These are phyloP conservation scores for Acanthamoeba quina DNA, from an alignment of 208 protist species.

Conservation along the genomic window DNA sequence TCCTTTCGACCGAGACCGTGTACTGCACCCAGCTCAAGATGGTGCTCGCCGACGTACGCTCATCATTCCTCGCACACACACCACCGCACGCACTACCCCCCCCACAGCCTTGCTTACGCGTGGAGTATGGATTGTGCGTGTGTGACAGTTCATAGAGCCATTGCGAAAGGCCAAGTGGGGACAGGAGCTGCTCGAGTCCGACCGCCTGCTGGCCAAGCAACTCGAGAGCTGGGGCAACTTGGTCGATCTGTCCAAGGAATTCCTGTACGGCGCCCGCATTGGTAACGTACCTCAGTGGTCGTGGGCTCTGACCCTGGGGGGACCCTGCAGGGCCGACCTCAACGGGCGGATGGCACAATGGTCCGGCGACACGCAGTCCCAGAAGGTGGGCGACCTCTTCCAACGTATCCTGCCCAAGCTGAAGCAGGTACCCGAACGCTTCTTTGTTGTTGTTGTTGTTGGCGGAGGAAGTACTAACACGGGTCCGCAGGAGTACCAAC, in stretches of 20 bases:
- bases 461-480: not conserved
- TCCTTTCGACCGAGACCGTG: not conserved
- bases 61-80: not conserved
- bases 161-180: not conserved
- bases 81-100: not conserved
- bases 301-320: not conserved
- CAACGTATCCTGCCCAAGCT: not conserved
- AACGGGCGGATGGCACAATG: not conserved
- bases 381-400: constrained; percentile 2
- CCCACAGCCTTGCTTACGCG: not conserved
- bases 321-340: not conserved
- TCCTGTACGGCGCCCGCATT: not conserved
- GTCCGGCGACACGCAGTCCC: not conserved
- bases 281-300: too few species aligned
- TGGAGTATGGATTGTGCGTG: not conserved
- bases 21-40: not conserved
- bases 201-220: not conserved
- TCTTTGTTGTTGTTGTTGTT: too few species aligned
- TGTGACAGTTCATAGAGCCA: not conserved
- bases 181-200: not conserved
- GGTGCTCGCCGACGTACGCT: not conserved
- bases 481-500: not conserved
- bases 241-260: not conserved
- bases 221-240: not conserved
- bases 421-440: not conserved